Evolutionary conservation across 768 basidiomycete species (phyloP), one percentile per base, ranked within the genome.

Genomic region (Rickenella mellea): DNA sequence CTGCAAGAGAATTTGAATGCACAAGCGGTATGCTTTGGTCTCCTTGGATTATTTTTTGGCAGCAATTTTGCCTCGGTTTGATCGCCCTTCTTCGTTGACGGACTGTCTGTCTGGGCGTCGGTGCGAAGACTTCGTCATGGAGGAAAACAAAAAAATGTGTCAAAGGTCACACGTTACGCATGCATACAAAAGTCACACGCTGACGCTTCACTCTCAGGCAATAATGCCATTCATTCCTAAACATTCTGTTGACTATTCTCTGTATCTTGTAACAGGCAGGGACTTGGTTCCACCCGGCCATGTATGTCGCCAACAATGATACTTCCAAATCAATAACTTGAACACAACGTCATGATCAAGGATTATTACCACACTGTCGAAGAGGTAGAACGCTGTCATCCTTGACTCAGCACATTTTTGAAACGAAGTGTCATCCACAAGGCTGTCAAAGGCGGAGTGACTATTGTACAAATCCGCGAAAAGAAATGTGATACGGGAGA

Each of bases 251-350:
- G 78, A 87, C 51, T 80, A 80, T 51, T 78, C 83, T 0, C 59
- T 96, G 8, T 97, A 94, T 58, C 73, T 94, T 30, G 92, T 96
- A 6, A 93, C 91, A 0, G 86, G 85, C 12, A 68, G 91, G 41
- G 71, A 79, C 17, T 62, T 90, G 1, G 68, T 94, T 4, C 88
- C 90, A 8, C 64, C 70, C 17, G 80, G 78, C 55, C 88, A 83
- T 71, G 88, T 84, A 50, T 57, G 1, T 14, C 14, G 19, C 22
- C 8, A 7, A 12, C 9, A 10, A 20, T 35, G 38, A 4, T 25
- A 5, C 19, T 37, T 39, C 32, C 24, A 15, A 27, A 47, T 32
- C 42, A 21, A 22, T 31, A 32, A 36, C 19, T 21, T 11, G 35
- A 47, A 17, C 30, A 14, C 44, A 28, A 9, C 14, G 7, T 14